Evolutionary conservation across 2,329 filamentous ascomycete genomes (phyloP).

Genomic region (Nemania sp.): DNA sequence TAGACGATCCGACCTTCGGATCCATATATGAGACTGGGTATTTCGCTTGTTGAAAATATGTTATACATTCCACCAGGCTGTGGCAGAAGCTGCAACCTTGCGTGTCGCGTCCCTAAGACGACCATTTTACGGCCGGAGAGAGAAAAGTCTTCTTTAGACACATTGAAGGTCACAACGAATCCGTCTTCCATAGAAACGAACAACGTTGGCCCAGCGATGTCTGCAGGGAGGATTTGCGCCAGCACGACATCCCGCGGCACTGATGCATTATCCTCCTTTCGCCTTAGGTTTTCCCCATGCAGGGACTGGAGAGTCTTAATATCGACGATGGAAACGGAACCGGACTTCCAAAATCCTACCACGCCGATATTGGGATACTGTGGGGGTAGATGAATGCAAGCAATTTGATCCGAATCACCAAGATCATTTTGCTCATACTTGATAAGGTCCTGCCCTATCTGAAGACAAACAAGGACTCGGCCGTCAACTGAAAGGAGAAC

Average conservation of each 20-base stretch:
- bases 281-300: conserved; percentile 64
- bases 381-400: conserved; percentile 77
- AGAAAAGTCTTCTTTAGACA: conserved; percentile 63
- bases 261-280: conserved; percentile 67
- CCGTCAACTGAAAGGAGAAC: conserved; percentile 78
- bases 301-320: conserved; percentile 67
- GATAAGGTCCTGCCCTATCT: conserved; percentile 61
- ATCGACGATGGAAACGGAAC: conserved; percentile 74
- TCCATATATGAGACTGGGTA: conserved; percentile 90
- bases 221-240: conserved; percentile 71
- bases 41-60: conserved; percentile 91
- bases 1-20: conserved; percentile 87
- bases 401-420: conserved; percentile 72
- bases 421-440: conserved; percentile 64
- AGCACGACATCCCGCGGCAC: conserved; percentile 83
- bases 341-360: conserved; percentile 86
- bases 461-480: conserved; percentile 69
- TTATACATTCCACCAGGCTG: conserved; percentile 69
- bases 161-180: conserved; percentile 80
- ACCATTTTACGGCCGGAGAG: conserved; percentile 78
- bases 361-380: conserved; percentile 69
- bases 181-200: conserved; percentile 93
- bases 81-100: conserved; percentile 77
- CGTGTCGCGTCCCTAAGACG: conserved; percentile 82
- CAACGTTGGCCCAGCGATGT: conserved; percentile 66